Percentiles rank a stretch among this genome's conserved stretches.
These are phyloP conservation scores for Ophiosphaerella narmari DNA, from an alignment of 2,329 filamentous ascomycete genomes.

Conservation along the genomic window DNA sequence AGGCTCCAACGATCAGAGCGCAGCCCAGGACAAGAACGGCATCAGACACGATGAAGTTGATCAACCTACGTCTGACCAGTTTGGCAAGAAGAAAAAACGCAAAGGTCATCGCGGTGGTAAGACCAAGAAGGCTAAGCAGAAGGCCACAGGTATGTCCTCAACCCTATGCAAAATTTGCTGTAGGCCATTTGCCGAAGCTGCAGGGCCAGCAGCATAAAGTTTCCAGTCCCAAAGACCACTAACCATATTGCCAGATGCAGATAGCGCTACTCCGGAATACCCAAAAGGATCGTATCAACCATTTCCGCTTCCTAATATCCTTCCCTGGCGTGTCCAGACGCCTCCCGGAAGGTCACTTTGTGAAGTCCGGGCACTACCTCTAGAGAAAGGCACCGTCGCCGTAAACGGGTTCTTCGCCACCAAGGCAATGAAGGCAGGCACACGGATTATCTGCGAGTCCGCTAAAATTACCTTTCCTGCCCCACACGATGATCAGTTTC, in stretches of 20 bases:
- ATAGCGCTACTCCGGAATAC: no score
- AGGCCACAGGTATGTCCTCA: no score
- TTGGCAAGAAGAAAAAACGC: not conserved
- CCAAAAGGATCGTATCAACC: no score
- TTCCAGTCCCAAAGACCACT: no score
- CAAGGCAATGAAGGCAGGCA: slow-evolving; percentile 10
- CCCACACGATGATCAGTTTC: not conserved
- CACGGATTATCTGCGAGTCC: slow-evolving; percentile 20
- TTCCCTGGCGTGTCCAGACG: not conserved
- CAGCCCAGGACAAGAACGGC: not conserved
- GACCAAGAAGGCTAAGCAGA: not conserved
- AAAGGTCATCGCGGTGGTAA: slow-evolving; percentile 2
- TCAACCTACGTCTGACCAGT: not conserved
- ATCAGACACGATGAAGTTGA: not conserved
- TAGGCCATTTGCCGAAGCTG: slow-evolving; percentile 3
- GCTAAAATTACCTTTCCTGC: slow-evolving; percentile 6
- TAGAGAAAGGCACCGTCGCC: no score
- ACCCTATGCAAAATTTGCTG: not conserved
- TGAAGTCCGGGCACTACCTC: not conserved
- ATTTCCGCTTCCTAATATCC: no score
- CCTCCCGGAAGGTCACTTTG: not conserved
- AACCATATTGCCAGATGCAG: no score
- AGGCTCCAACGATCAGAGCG: not conserved
- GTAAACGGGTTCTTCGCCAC: slow-evolving; percentile 15
- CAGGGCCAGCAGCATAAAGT: no score